Conservation (phyloP, 495 filamentous ascomycete genomes). For the Glonium stellatum region DNA sequence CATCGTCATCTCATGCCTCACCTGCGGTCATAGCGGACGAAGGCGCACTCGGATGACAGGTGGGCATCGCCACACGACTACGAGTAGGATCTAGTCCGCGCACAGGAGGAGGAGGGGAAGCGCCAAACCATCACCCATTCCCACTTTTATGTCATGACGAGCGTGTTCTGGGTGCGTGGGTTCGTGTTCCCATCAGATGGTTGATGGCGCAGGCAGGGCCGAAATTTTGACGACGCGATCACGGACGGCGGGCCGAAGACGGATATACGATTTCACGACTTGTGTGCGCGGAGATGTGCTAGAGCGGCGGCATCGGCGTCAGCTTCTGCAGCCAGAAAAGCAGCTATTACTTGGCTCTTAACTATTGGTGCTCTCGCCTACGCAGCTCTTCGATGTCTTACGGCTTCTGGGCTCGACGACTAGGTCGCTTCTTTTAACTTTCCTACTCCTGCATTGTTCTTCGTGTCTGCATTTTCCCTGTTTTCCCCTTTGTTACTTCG, state of each 20-base stretch:
- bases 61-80: conserved; percentile 5
- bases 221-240: not conserved
- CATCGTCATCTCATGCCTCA: conserved; percentile 80
- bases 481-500: not conserved
- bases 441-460: no score
- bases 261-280: not conserved
- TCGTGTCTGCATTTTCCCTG: not conserved
- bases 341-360: not conserved
- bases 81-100: conserved; percentile 27
- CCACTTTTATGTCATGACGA: no score
- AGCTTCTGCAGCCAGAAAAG: not conserved
- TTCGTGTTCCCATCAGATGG: not conserved
- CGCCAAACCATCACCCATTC: no score
- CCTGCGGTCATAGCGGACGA: conserved; percentile 59
- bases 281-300: not conserved
- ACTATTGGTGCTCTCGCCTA: not conserved
- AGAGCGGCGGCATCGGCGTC: not conserved
- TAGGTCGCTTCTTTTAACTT: no score
- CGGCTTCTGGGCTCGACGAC: not conserved
- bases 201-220: not conserved
- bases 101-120: not conserved
- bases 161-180: not conserved
- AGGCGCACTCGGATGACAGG: conserved; percentile 27
- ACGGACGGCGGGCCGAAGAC: not conserved
- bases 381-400: not conserved